Percentiles rank a stretch among this genome's conserved stretches.
phyloP scores from a whole-genome alignment of 2,329 filamentous ascomycete species.

The Tricladium varicosporioides region DNA sequence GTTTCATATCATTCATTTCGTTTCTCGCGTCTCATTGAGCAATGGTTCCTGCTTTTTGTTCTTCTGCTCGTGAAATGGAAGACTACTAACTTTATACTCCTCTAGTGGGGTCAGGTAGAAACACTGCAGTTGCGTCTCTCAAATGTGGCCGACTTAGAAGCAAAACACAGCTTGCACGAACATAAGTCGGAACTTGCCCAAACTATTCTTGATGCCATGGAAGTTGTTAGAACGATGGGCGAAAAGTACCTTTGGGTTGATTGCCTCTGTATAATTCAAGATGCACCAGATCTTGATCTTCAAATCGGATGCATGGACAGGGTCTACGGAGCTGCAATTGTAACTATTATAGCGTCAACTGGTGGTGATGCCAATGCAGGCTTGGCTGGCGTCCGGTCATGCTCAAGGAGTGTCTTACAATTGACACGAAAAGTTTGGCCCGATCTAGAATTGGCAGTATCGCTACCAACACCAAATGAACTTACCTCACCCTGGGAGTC shows the following conservation, averaged over 20 bases:
- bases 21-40: no score
- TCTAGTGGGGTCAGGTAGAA: no score
- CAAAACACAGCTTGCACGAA: no score
- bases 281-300: not conserved
- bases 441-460: no score
- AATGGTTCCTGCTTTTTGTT: no score
- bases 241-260: constrained; percentile 5
- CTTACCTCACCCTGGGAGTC: not conserved
- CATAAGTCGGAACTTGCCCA: no score
- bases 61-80: no score
- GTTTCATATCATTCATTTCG: no score
- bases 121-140: no score
- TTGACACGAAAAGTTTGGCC: not conserved
- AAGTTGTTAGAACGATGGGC: not conserved
- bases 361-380: constrained; percentile 2
- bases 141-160: no score
- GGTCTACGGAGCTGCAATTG: not conserved
- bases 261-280: constrained; percentile 4
- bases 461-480: not conserved
- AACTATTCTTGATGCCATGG: not conserved
- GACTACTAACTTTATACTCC: no score
- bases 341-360: constrained; percentile 3
- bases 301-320: constrained; percentile 1
- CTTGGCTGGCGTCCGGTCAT: not conserved
- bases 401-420: not conserved